These are phyloP conservation scores for Rhizopogon vulgaris DNA, from an alignment of 768 basidiomycete species.

Conservation along the genomic window DNA sequence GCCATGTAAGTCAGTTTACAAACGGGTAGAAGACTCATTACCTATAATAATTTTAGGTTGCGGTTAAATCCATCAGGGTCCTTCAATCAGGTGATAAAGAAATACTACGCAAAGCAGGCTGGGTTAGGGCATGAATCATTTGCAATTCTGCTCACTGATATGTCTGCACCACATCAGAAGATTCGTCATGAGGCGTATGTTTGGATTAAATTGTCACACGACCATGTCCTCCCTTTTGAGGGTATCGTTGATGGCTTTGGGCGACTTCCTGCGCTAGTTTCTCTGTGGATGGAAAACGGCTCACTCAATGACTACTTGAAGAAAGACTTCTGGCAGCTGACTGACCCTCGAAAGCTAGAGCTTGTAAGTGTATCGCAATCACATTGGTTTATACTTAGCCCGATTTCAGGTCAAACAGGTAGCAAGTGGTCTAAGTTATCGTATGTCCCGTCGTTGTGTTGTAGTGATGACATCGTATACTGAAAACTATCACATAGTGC, in stretches of 20 bases:
- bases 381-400: neutral
- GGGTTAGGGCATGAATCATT: neutral
- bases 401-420: slow-evolving; percentile 3
- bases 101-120: neutral
- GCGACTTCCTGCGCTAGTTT: slow-evolving; percentile 13
- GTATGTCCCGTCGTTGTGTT: neutral
- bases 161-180: slow-evolving; percentile 11
- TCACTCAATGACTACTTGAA: slow-evolving; percentile 25
- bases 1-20: neutral
- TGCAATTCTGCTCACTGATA: neutral
- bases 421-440: slow-evolving; percentile 16
- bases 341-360: neutral
- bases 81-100: neutral
- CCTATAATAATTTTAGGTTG: neutral
- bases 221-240: slow-evolving; percentile 25
- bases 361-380: slow-evolving; percentile 9
- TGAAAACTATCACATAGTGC: neutral
- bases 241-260: slow-evolving; percentile 13
- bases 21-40: neutral
- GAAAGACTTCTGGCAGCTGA: slow-evolving; percentile 2
- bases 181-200: slow-evolving; percentile 25
- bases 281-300: slow-evolving; percentile 23
- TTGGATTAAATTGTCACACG: slow-evolving; percentile 24
- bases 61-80: slow-evolving; percentile 5
- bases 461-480: too few species aligned